phyloP scores from a whole-genome alignment of 257 asterid species.

The Oldenlandia corymbosa region DNA sequence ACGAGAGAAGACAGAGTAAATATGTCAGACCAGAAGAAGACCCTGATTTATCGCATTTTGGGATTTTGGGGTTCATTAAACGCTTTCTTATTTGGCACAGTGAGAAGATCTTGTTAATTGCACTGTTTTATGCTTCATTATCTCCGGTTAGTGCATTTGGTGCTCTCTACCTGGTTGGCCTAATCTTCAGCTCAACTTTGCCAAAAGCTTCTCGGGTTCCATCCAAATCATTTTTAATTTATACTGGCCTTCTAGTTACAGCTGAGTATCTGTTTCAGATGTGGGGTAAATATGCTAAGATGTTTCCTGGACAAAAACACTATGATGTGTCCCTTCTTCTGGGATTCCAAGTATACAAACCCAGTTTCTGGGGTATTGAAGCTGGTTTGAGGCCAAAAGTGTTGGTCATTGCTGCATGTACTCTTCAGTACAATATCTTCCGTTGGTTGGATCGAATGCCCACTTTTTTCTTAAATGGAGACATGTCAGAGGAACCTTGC shows the following conservation, averaged over 20 bases:
- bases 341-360: slow-evolving; percentile 73
- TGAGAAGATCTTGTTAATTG: slow-evolving; percentile 68
- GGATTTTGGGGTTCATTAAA: slow-evolving; percentile 68
- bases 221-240: slow-evolving; percentile 68
- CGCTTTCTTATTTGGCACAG: slow-evolving; percentile 93
- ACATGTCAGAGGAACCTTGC: slow-evolving; percentile 80
- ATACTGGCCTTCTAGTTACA: slow-evolving; percentile 71
- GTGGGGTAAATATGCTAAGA: slow-evolving; percentile 78
- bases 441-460: slow-evolving; percentile 82
- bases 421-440: slow-evolving; percentile 84
- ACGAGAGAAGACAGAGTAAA: slow-evolving; percentile 95
- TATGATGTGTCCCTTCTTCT: slow-evolving; percentile 57
- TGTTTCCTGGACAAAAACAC: slow-evolving; percentile 94
- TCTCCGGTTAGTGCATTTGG: slow-evolving; percentile 92
- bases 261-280: slow-evolving; percentile 89
- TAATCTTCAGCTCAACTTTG: slow-evolving; percentile 55
- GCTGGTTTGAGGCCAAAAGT: slow-evolving; percentile 89
- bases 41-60: slow-evolving; percentile 52
- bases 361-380: slow-evolving; percentile 74
- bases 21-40: slow-evolving; percentile 49
- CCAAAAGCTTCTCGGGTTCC: slow-evolving; percentile 89
- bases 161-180: slow-evolving; percentile 76
- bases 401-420: slow-evolving; percentile 84
- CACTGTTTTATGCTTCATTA: slow-evolving; percentile 78
- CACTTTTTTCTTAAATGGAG: slow-evolving; percentile 40